phyloP scores from a whole-genome alignment of 208 protist species.

The Wallacemonas collosoma region DNA sequence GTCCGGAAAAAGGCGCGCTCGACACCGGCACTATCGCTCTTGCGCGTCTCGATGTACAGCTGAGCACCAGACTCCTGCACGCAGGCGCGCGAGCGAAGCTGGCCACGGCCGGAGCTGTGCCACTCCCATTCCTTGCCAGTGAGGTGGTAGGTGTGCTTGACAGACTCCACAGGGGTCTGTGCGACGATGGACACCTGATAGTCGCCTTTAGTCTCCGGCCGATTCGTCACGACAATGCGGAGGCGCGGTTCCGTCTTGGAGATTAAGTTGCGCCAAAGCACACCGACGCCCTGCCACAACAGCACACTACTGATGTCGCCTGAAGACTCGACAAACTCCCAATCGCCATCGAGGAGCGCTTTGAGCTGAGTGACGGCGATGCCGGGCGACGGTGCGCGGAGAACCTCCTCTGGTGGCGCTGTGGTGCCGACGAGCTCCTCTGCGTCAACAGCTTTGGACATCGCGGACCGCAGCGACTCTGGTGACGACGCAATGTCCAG shows the following conservation, averaged over 20 bases:
- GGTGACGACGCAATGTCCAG: conserved; percentile 47
- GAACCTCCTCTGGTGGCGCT: conserved; percentile 21
- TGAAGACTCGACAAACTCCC: conserved; percentile 39
- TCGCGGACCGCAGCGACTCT: conserved; percentile 17
- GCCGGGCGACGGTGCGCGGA: conserved; percentile 24
- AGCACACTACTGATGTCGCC: conserved; percentile 44
- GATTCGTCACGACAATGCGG: conserved; percentile 21
- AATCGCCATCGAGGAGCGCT: conserved; percentile 44
- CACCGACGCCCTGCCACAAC: conserved; percentile 43
- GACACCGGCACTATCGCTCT: conserved; percentile 26
- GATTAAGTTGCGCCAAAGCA: conserved; percentile 54
- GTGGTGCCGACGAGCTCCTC: conserved; percentile 13
- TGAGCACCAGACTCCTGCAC: conserved; percentile 35
- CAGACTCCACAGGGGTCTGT: conserved; percentile 29
- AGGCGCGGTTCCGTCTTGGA: conserved; percentile 23
- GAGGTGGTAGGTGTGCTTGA: conserved; percentile 21
- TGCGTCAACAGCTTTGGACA: conserved; percentile 19
- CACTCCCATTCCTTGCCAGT: conserved; percentile 37
- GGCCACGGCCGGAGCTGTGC: conserved; percentile 34
- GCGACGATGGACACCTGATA: conserved; percentile 26
- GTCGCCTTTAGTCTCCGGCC: conserved; percentile 28
- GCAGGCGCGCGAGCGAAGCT: conserved; percentile 39
- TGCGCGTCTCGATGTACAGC: conserved; percentile 51
- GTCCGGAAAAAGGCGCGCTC: conserved; percentile 52
- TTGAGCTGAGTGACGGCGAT: conserved; percentile 53